phyloP scores from a whole-genome alignment of 2,329 filamentous ascomycete genomes.

The Ascochyta viciae-villosae region DNA sequence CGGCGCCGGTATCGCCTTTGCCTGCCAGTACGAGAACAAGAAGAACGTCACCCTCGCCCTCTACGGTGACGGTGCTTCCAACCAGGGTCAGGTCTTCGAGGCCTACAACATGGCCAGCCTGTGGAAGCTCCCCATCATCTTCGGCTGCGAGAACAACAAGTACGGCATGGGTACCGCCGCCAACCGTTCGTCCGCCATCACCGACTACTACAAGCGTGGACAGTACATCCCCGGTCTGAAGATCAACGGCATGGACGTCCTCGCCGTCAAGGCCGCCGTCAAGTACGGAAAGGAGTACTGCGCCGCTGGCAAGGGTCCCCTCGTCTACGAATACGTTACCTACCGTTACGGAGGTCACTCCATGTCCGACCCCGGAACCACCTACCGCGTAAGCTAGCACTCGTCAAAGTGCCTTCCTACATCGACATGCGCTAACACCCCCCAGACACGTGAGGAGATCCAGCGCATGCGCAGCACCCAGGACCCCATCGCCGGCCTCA shows the following conservation, averaged over 20 bases:
- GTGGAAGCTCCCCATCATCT: constrained; percentile 94
- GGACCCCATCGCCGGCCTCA: constrained; percentile 96
- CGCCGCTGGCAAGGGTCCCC: constrained; percentile 81
- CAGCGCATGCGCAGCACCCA: constrained; percentile 99
- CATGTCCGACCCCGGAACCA: constrained; percentile 99
- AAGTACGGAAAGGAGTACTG: constrained; percentile 92
- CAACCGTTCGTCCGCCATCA: constrained; percentile 90
- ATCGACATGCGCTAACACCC: constrained; percentile 23
- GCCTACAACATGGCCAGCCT: constrained; percentile 99
- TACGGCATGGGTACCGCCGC: constrained; percentile 99
- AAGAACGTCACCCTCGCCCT: constrained; percentile 87
- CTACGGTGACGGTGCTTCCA: constrained; percentile 97
- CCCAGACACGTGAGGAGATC: constrained; percentile 90
- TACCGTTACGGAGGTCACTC: constrained; percentile 99
- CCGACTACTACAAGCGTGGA: constrained; percentile 99
- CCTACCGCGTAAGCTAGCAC: constrained; percentile 71
- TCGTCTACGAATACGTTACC: constrained; percentile 98
- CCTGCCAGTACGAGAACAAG: constrained; percentile 89
- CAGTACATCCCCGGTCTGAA: constrained; percentile 99
- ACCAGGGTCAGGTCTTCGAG: constrained; percentile 99
- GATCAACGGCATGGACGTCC: constrained; percentile 99
- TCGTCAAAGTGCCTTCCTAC: too few relatives aligned
- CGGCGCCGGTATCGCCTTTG: constrained; percentile 94
- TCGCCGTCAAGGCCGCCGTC: constrained; percentile 95
- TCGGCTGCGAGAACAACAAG: constrained; percentile 99